Conservation (phyloP, 2,329 filamentous ascomycete genomes). For the Phialophora chinensis region DNA sequence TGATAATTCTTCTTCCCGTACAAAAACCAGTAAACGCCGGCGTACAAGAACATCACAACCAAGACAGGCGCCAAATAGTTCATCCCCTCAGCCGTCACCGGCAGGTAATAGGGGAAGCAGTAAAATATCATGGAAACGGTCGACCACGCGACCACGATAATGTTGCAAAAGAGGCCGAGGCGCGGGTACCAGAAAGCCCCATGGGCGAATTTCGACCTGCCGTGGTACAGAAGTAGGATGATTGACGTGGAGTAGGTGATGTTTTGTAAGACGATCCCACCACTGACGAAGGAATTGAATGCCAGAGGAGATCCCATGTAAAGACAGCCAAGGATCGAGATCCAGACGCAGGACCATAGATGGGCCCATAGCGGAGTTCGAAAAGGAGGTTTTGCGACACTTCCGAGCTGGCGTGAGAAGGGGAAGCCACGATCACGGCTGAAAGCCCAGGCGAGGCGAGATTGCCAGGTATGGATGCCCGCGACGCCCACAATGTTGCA, state of each 20-base stretch:
- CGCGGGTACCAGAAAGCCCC: conserved; percentile 43
- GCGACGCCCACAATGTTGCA: conserved; percentile 7
- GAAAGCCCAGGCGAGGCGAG: conserved; percentile 19
- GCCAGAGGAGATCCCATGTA: conserved; percentile 48
- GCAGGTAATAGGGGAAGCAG: conserved; percentile 52
- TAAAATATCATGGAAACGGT: conserved; percentile 54
- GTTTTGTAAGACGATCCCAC: conserved; percentile 47
- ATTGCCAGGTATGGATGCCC: conserved; percentile 23
- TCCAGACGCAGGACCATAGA: conserved; percentile 12
- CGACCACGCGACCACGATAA: conserved; percentile 53
- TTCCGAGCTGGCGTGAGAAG: conserved; percentile 12
- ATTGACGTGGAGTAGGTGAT: conserved; percentile 39
- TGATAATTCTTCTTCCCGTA: conserved; percentile 16
- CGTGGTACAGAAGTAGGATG: conserved; percentile 55
- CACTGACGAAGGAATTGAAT: conserved; percentile 46
- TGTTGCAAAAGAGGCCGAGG: conserved; percentile 49
- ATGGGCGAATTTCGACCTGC: conserved; percentile 41
- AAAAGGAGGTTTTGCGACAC: conserved; percentile 16
- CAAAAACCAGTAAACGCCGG: conserved; percentile 13
- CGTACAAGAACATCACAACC: conserved; percentile 19
- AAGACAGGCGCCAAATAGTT: conserved; percentile 55
- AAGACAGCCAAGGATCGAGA: conserved; percentile 40
- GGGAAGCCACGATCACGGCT: conserved; percentile 22
- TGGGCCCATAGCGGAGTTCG: conserved; percentile 21
- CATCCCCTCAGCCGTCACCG: conserved; percentile 53